These are phyloP conservation scores for Leptosphaerulina australis DNA, from an alignment of 2,329 filamentous ascomycete genomes.

Conservation along the genomic window DNA sequence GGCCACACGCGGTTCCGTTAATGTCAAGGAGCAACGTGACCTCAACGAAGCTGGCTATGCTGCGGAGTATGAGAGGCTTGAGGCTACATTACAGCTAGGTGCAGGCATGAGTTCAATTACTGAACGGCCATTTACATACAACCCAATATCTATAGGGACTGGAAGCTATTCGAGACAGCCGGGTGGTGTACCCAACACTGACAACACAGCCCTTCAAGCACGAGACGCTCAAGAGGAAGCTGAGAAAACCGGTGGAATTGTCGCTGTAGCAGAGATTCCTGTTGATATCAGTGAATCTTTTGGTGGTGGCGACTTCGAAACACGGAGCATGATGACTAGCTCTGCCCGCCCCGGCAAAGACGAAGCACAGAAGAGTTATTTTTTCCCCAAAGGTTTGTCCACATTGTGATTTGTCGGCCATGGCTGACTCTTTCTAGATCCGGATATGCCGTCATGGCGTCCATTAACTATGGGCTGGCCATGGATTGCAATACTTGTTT, in stretches of 20 bases:
- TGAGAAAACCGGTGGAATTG: conserved; percentile 52
- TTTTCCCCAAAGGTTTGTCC: conserved; percentile 43
- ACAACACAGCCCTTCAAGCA: conserved; percentile 27
- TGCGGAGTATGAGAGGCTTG: conserved; percentile 46
- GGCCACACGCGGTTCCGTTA: conserved; percentile 18
- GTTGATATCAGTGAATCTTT: conserved; percentile 53
- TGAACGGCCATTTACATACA: conserved; percentile 44
- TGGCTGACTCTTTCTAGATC: conserved; percentile 33
- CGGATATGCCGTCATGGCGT: conserved; percentile 49
- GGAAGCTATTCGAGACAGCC: conserved; percentile 28
- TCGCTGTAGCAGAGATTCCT: conserved; percentile 50
- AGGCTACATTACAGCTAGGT: conserved; percentile 45
- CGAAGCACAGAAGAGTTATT: conserved; percentile 45
- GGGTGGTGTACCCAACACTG: conserved; percentile 26
- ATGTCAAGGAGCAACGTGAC: conserved; percentile 28
- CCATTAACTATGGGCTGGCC: conserved; percentile 49
- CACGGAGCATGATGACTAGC: conserved; percentile 33
- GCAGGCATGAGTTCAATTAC: conserved; percentile 45
- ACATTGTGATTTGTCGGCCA: too few species aligned
- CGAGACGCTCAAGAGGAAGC: conserved; percentile 51
- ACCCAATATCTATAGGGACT: conserved; percentile 18
- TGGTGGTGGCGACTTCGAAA: conserved; percentile 44
- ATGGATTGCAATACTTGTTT: conserved; percentile 43
- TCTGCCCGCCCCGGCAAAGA: conserved; percentile 24
- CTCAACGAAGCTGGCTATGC: conserved; percentile 41